These are phyloP conservation scores for Zygotorulaspora danielsina DNA, from an alignment of 805 yeast genomes.

Conservation along the genomic window DNA sequence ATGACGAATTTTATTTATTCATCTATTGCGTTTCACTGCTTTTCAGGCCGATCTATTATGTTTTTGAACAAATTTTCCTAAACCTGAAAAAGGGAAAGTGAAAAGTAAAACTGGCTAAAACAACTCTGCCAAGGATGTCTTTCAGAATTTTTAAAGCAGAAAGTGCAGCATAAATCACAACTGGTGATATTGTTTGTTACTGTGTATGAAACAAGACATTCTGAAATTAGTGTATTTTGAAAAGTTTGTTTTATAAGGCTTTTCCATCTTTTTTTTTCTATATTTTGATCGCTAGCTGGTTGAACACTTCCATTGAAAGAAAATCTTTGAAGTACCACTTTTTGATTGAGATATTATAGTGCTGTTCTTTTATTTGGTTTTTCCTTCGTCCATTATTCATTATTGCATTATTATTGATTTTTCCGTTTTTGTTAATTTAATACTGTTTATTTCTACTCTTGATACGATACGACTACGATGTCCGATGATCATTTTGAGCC, in stretches of 20 bases:
- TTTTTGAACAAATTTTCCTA: not conserved
- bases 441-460: slow-evolving; percentile 2
- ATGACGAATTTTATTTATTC: too few species aligned
- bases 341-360: too few species aligned
- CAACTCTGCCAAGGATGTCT: not conserved
- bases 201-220: slow-evolving; percentile 1
- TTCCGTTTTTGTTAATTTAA: slow-evolving; percentile 3
- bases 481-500: slow-evolving; percentile 8
- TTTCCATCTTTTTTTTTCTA: not conserved
- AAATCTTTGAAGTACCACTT: too few species aligned
- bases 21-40: too few species aligned
- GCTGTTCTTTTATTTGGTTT: not conserved
- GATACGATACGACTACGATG: slow-evolving; percentile 3
- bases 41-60: too few species aligned
- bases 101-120: not conserved
- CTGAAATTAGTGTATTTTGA: not conserved
- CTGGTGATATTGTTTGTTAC: not conserved
- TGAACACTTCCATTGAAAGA: too few species aligned
- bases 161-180: too few species aligned
- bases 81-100: slow-evolving; percentile 1
- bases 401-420: slow-evolving; percentile 3
- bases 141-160: too few species aligned
- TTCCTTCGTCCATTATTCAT: too few species aligned
- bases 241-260: not conserved
- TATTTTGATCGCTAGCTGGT: not conserved